Evolutionary conservation across 139 green algal genomes (phyloP).

Genomic region (Marvania coccoides): DNA sequence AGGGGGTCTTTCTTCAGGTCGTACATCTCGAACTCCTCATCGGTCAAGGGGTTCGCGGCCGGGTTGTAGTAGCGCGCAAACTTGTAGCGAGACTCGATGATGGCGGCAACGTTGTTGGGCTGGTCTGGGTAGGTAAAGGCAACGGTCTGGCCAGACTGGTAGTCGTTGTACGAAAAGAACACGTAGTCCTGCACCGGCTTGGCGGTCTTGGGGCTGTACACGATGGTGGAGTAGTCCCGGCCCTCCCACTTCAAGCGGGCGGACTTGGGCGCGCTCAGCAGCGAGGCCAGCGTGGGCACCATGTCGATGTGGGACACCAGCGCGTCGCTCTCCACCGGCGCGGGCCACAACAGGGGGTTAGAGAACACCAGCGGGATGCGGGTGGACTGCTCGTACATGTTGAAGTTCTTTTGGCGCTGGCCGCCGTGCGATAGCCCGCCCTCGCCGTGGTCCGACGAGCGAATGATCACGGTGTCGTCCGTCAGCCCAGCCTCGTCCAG

Average conservation of each 20-base stretch:
- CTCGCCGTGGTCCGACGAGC: conserved; percentile 8
- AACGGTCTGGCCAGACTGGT: conserved; percentile 5
- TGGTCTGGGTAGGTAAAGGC: not conserved
- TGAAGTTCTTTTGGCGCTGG: conserved; percentile 26
- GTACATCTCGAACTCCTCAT: not conserved
- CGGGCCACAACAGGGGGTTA: conserved; percentile 9
- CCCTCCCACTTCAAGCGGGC: not conserved
- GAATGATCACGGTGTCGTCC: conserved; percentile 4
- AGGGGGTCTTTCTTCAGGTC: conserved; percentile 1
- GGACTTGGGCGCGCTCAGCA: not conserved
- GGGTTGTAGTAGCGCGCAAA: conserved; percentile 5
- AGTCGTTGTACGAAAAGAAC: conserved; percentile 7
- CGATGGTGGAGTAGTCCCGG: conserved; percentile 1
- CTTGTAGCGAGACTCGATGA: conserved; percentile 1
- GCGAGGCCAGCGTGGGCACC: conserved; percentile 1
- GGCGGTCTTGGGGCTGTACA: not conserved
- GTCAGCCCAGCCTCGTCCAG: conserved; percentile 1
- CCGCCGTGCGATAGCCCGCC: not conserved
- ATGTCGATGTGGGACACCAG: conserved; percentile 18
- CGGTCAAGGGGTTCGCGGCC: not conserved
- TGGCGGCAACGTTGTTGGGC: not conserved
- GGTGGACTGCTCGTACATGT: conserved; percentile 1
- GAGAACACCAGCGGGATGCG: conserved; percentile 11
- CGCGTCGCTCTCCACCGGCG: not conserved
- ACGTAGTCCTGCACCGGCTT: conserved; percentile 5